Conservation (phyloP, 495 filamentous ascomycete species). For the Talaromyces adpressus region DNA sequence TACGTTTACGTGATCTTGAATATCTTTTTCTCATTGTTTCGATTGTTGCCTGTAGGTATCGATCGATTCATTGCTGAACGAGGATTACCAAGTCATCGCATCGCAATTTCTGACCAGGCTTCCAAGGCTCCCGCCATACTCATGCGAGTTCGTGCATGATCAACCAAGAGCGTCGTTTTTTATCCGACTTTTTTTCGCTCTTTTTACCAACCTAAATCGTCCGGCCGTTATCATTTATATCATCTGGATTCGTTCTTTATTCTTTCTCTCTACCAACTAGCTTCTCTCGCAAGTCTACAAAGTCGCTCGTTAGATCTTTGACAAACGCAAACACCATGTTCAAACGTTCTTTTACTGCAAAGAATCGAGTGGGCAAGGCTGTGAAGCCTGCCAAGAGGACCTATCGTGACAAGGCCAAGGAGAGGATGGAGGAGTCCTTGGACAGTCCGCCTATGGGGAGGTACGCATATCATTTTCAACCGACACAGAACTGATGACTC, state of each 20-base stretch:
- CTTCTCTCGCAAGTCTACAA: neutral
- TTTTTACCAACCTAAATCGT: conserved; percentile 23
- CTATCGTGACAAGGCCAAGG: conserved; percentile 63
- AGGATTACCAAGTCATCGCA: conserved; percentile 4
- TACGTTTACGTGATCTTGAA: conserved; percentile 1
- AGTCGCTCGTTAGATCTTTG: conserved; percentile 10
- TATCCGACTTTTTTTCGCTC: conserved; percentile 22
- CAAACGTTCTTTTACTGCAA: conserved; percentile 48
- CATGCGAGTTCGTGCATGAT: conserved; percentile 11
- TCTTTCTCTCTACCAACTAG: neutral
- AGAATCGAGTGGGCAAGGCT: conserved; percentile 72
- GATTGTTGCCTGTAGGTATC: neutral
- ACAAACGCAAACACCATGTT: conserved; percentile 5
- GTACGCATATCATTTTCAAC: conserved; percentile 23
- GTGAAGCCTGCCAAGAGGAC: conserved; percentile 65
- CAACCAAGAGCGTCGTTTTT: conserved; percentile 11
- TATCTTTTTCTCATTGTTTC: conserved; percentile 9
- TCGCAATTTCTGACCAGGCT: conserved; percentile 11
- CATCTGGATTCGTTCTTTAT: neutral
- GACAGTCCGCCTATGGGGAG: conserved; percentile 45
- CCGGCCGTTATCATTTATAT: conserved; percentile 9
- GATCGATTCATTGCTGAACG: neutral
- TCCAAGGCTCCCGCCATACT: conserved; percentile 11
- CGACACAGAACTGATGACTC: too few species aligned
- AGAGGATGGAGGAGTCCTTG: conserved; percentile 63